A percentile compares a stretch with the other conserved stretches of the same genome.
Conservation (phyloP, 106 monocot genomes). For the Platanthera guangdongensis region DNA sequence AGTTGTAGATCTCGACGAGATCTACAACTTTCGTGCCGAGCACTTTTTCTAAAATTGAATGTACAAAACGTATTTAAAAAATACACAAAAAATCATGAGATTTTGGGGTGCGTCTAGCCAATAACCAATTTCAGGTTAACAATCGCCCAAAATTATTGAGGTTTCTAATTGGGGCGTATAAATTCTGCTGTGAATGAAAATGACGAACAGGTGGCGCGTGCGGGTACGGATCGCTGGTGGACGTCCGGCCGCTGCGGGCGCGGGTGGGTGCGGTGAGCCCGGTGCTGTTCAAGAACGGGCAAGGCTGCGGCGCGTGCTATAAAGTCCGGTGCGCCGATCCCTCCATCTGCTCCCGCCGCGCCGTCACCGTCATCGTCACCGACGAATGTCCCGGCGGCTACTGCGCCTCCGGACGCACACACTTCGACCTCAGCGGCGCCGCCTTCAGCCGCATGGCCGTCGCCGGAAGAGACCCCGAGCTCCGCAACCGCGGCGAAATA, state of each 20-base stretch:
- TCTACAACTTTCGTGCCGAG: too few species aligned
- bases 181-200: not conserved
- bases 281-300: constrained; percentile 72
- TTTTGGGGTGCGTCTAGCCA: too few species aligned
- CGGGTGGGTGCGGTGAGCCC: constrained; percentile 92
- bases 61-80: too few species aligned
- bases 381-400: constrained; percentile 94
- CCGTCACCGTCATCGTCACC: constrained; percentile 83
- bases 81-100: too few species aligned
- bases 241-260: constrained; percentile 67
- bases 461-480: constrained; percentile 26
- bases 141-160: too few species aligned
- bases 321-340: constrained; percentile 72
- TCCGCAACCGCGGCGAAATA: constrained; percentile 81
- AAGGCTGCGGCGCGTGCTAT: constrained; percentile 95
- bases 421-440: constrained; percentile 92
- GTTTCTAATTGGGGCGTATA: not conserved
- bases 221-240: constrained; percentile 89
- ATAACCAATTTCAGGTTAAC: too few species aligned
- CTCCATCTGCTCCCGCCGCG: constrained; percentile 56
- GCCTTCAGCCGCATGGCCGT: constrained; percentile 90
- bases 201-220: constrained; percentile 71
- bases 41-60: too few species aligned
- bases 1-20: too few species aligned
- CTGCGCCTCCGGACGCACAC: constrained; percentile 65